Evolutionary conservation across 2,329 filamentous ascomycete genomes (phyloP).

Genomic region (Alternaria atra): DNA sequence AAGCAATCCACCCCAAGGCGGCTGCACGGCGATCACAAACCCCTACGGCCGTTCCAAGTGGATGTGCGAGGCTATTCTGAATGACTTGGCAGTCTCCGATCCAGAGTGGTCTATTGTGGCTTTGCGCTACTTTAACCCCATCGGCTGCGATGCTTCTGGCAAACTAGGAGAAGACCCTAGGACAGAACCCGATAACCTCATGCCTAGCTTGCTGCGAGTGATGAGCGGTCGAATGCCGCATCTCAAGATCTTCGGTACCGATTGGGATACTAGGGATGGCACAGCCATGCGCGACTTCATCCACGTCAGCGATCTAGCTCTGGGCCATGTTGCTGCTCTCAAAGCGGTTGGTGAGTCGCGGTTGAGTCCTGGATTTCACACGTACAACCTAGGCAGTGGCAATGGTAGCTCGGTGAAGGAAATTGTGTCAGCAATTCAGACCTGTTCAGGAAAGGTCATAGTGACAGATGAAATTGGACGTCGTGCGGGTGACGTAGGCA

Average conservation of each 20-base stretch:
- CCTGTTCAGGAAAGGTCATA: slow-evolving; percentile 35
- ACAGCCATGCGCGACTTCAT: slow-evolving; percentile 72
- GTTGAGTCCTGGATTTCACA: slow-evolving; percentile 31
- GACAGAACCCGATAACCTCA: slow-evolving; percentile 67
- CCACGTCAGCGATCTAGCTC: slow-evolving; percentile 69
- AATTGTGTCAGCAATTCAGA: slow-evolving; percentile 42
- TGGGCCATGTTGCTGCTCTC: slow-evolving; percentile 68
- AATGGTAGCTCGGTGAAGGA: slow-evolving; percentile 44
- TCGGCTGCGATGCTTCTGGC: slow-evolving; percentile 68
- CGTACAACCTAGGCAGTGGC: slow-evolving; percentile 49
- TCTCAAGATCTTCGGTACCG: slow-evolving; percentile 66
- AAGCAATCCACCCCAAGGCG: slow-evolving; percentile 8
- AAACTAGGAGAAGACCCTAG: slow-evolving; percentile 68
- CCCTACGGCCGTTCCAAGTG: slow-evolving; percentile 71
- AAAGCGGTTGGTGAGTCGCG: slow-evolving; percentile 21
- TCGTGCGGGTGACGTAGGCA: slow-evolving; percentile 44
- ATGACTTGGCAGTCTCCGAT: slow-evolving; percentile 66
- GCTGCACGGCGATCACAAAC: slow-evolving; percentile 58
- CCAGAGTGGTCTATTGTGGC: slow-evolving; percentile 68
- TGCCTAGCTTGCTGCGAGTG: slow-evolving; percentile 68
- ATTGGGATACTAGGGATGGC: slow-evolving; percentile 70
- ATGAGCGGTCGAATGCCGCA: slow-evolving; percentile 61
- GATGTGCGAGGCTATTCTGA: slow-evolving; percentile 70
- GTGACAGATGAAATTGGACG: slow-evolving; percentile 31
- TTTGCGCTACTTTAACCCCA: slow-evolving; percentile 69